A percentile compares a stretch with the other conserved stretches of the same genome.
phyloP scores from a whole-genome alignment of 2,329 filamentous ascomycete genomes.

The Penicillium rolfsii region DNA sequence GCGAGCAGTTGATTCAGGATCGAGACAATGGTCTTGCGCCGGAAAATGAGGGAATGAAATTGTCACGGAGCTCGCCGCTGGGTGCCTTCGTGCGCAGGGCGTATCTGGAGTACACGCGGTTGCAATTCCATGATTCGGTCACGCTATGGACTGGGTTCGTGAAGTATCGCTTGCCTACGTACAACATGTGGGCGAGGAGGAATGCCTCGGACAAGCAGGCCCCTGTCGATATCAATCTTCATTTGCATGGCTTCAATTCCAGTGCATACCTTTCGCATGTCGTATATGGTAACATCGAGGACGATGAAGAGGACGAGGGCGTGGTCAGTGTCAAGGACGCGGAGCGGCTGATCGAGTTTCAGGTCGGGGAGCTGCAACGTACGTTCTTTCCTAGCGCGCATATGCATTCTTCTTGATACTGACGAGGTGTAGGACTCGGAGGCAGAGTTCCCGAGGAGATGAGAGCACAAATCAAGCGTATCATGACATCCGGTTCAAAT shows the following conservation, averaged over 20 bases:
- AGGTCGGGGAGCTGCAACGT: slow-evolving; percentile 86
- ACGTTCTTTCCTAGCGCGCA: slow-evolving; percentile 33
- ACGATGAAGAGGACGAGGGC: slow-evolving; percentile 45
- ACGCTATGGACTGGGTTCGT: slow-evolving; percentile 83
- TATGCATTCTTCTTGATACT: slow-evolving; percentile 20
- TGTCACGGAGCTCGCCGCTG: slow-evolving; percentile 76
- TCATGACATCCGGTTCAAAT: slow-evolving; percentile 69
- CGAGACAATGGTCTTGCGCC: slow-evolving; percentile 57
- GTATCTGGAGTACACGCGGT: slow-evolving; percentile 74
- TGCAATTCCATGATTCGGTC: slow-evolving; percentile 78
- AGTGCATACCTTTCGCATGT: slow-evolving; percentile 53
- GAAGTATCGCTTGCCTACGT: slow-evolving; percentile 76
- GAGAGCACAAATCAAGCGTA: slow-evolving; percentile 68
- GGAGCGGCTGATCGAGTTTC: slow-evolving; percentile 80
- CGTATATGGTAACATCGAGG: slow-evolving; percentile 54
- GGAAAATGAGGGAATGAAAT: slow-evolving; percentile 58
- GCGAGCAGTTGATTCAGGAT: slow-evolving; percentile 62
- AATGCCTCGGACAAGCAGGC: slow-evolving; percentile 51
- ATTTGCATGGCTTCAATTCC: slow-evolving; percentile 60
- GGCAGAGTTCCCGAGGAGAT: slow-evolving; percentile 76
- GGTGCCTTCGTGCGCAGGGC: slow-evolving; percentile 78
- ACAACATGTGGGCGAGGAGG: slow-evolving; percentile 60
- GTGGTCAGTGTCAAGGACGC: slow-evolving; percentile 75
- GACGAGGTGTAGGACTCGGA: slow-evolving; percentile 64
- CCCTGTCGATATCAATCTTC: slow-evolving; percentile 66